These are phyloP conservation scores for Penstemon barbatus DNA, from an alignment of 257 asterid species.

Conservation along the genomic window DNA sequence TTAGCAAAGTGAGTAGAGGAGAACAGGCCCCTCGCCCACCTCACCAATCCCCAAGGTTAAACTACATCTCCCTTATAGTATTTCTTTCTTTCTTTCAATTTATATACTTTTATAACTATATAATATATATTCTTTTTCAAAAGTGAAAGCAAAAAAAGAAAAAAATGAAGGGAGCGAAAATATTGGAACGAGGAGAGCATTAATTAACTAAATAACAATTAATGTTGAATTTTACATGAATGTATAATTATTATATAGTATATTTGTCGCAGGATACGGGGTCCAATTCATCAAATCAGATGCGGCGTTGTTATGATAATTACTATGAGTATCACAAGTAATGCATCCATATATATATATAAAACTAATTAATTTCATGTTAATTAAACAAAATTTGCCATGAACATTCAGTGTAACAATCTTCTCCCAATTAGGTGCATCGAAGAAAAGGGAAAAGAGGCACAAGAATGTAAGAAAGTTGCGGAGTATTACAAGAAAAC, in stretches of 20 bases:
- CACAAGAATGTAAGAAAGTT: slow-evolving; percentile 42
- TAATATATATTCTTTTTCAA: too few species aligned
- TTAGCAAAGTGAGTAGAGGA: slow-evolving; percentile 44
- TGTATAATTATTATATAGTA: not conserved
- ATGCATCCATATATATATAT: not conserved
- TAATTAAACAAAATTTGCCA: not conserved
- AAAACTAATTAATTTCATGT: not conserved
- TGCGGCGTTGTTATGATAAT: slow-evolving; percentile 38
- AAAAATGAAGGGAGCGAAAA: too few species aligned
- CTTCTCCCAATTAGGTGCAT: slow-evolving; percentile 34
- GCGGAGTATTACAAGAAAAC: slow-evolving; percentile 32
- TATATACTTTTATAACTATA: too few species aligned
- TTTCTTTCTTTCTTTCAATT: too few species aligned
- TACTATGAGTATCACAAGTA: slow-evolving; percentile 44
- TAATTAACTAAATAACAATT: not conserved
- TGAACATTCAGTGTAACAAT: not conserved
- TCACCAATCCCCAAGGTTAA: slow-evolving; percentile 30
- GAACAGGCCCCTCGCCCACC: slow-evolving; percentile 53
- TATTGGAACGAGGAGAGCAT: too few species aligned
- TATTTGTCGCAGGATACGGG: slow-evolving; percentile 1
- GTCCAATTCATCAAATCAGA: slow-evolving; percentile 16
- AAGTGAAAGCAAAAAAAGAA: too few species aligned
- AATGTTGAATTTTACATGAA: not conserved
- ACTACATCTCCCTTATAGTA: too few species aligned
- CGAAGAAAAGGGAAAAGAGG: slow-evolving; percentile 36